Conservation (phyloP, 306 rosid species). For the Prunus davidiana region DNA sequence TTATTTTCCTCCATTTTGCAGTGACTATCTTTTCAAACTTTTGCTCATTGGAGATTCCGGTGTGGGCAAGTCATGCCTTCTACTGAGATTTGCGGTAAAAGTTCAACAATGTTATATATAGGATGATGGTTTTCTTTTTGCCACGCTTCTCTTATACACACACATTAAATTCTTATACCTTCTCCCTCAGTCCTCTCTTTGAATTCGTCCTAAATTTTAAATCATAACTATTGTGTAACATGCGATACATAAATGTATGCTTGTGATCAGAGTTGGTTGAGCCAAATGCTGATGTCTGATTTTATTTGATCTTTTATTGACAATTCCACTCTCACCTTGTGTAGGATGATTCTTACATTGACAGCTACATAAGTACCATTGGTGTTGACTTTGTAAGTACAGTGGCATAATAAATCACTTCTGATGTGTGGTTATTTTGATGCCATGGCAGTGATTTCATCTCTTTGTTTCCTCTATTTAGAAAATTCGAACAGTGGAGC, state of each 20-base stretch:
- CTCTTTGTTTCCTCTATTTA: conserved; percentile 24
- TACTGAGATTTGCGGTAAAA: conserved; percentile 78
- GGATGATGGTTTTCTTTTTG: background rate
- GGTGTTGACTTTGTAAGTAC: conserved; percentile 81
- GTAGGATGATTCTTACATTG: conserved; percentile 82
- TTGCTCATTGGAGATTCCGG: conserved; percentile 83
- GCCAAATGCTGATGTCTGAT: background rate
- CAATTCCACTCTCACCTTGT: conserved; percentile 3
- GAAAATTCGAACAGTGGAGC: conserved; percentile 87
- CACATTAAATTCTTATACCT: background rate
- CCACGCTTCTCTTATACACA: background rate
- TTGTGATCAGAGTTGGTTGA: background rate
- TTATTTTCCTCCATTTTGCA: conserved; percentile 22
- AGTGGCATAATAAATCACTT: conserved; percentile 2
- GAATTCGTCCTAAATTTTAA: background rate
- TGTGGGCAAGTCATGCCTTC: conserved; percentile 81
- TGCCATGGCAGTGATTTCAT: conserved; percentile 4
- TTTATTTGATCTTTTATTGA: conserved; percentile 3
- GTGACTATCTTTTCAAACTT: conserved; percentile 79
- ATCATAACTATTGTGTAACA: background rate
- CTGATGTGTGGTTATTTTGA: conserved; percentile 5
- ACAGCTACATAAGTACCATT: conserved; percentile 84
- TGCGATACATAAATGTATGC: background rate
- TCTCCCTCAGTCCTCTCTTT: background rate
- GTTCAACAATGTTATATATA: background rate